Percentiles rank a stretch among this genome's conserved stretches.
phyloP scores from a whole-genome alignment of 129 eudicot genomes.

The Apium graveolens region DNA sequence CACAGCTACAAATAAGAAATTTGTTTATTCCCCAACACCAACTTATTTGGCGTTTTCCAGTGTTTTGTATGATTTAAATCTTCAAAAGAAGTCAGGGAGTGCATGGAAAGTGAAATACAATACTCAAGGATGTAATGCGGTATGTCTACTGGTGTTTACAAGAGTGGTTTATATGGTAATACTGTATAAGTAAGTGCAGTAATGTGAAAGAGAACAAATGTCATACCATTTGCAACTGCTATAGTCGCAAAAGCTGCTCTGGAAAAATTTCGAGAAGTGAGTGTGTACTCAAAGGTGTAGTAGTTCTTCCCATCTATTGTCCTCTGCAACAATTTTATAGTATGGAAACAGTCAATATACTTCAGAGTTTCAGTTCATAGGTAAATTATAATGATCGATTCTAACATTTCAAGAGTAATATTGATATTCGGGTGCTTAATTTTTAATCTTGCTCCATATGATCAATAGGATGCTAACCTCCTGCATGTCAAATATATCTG shows the following conservation, averaged over 20 bases:
- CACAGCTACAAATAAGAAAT: too few relatives aligned
- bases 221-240: constrained; percentile 73
- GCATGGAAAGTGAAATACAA: neutral
- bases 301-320: constrained; percentile 67
- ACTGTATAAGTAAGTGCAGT: neutral
- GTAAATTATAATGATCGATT: neutral
- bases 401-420: neutral
- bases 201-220: neutral
- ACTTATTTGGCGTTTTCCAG: neutral
- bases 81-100: neutral
- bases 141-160: neutral
- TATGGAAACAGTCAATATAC: neutral
- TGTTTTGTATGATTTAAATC: neutral
- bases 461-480: constrained; percentile 45
- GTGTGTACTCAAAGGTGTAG: constrained; percentile 67
- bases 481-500: constrained; percentile 53
- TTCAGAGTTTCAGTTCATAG: neutral
- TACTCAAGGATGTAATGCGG: neutral
- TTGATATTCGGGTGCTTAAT: neutral
- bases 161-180: neutral
- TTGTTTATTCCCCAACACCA: too few relatives aligned
- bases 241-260: constrained; percentile 76
- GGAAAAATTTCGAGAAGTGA: constrained; percentile 53
- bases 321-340: constrained; percentile 29
- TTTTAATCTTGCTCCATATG: neutral